Conservation (phyloP, 2,329 filamentous ascomycete genomes). For the Colletotrichum liaoningense region DNA sequence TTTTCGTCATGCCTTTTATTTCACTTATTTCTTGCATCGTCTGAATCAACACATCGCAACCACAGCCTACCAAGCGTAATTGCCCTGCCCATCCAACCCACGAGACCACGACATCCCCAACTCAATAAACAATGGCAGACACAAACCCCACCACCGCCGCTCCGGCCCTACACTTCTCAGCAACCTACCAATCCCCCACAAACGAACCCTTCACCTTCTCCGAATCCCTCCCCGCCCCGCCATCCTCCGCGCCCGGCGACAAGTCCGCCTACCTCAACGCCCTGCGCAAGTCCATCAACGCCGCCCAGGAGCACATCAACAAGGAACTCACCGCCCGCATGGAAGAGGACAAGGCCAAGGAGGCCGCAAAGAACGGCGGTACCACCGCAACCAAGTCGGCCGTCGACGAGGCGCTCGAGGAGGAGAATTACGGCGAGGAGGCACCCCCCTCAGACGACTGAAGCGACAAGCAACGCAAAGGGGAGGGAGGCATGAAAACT, state of each 20-base stretch:
- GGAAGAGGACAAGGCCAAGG: conserved; percentile 75
- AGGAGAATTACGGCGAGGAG: conserved; percentile 90
- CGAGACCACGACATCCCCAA: neutral
- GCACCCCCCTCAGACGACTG: conserved; percentile 73
- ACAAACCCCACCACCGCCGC: conserved; percentile 14
- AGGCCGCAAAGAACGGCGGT: conserved; percentile 44
- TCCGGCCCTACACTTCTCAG: conserved; percentile 50
- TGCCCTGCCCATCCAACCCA: neutral
- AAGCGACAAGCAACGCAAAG: conserved; percentile 7
- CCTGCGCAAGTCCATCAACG: conserved; percentile 66
- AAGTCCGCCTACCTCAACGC: conserved; percentile 70
- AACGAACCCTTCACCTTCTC: conserved; percentile 59
- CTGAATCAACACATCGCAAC: neutral
- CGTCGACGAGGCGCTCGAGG: conserved; percentile 69
- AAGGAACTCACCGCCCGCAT: conserved; percentile 77
- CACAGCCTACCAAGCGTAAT: too few species aligned
- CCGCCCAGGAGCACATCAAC: conserved; percentile 77
- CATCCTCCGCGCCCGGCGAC: conserved; percentile 51
- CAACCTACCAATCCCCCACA: conserved; percentile 65
- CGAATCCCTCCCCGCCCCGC: conserved; percentile 48
- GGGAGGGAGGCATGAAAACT: too few species aligned
- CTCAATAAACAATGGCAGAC: conserved; percentile 3
- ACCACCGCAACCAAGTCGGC: conserved; percentile 37
- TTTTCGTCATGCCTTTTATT: conserved; percentile 24
- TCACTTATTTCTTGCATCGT: neutral